Percentiles rank a stretch among this genome's conserved stretches.
Conservation (phyloP, 2,329 filamentous ascomycete species). For the Aspergillus hortae region DNA sequence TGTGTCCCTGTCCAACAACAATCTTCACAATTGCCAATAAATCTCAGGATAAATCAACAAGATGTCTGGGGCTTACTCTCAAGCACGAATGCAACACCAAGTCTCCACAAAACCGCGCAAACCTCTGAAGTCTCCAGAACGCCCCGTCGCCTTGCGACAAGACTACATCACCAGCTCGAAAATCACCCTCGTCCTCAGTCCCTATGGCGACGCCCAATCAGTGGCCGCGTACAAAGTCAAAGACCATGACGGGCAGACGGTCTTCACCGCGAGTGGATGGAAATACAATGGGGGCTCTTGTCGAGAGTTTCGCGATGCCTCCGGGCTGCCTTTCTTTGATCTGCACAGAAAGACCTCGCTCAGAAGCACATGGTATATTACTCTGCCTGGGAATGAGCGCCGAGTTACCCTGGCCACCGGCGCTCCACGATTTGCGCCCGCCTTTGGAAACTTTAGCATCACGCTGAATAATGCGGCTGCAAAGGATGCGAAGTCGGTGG, state of each 20-base stretch:
- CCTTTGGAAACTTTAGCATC: conserved; percentile 13
- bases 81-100: conserved; percentile 15
- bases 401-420: conserved; percentile 9
- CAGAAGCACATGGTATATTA: conserved; percentile 10
- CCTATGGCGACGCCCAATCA: conserved; percentile 13
- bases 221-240: conserved; percentile 17
- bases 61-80: conserved; percentile 10
- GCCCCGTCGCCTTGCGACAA: conserved; percentile 18
- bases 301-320: conserved; percentile 23
- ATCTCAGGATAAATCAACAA: not conserved
- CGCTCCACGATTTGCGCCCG: conserved; percentile 4
- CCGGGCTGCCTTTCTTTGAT: conserved; percentile 25
- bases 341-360: conserved; percentile 15
- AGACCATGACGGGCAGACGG: conserved; percentile 13
- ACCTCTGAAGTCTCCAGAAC: conserved; percentile 15
- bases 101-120: conserved; percentile 13
- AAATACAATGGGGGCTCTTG: conserved; percentile 20
- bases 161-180: conserved; percentile 17
- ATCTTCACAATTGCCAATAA: not conserved
- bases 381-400: conserved; percentile 12
- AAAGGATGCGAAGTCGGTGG: conserved; percentile 7
- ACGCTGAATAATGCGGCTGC: conserved; percentile 16
- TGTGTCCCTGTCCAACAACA: not conserved
- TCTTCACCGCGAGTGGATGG: conserved; percentile 22
- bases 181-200: conserved; percentile 15